Conservation (phyloP, 2,329 filamentous ascomycete genomes). For the Calonectria pseudoturangicola region DNA sequence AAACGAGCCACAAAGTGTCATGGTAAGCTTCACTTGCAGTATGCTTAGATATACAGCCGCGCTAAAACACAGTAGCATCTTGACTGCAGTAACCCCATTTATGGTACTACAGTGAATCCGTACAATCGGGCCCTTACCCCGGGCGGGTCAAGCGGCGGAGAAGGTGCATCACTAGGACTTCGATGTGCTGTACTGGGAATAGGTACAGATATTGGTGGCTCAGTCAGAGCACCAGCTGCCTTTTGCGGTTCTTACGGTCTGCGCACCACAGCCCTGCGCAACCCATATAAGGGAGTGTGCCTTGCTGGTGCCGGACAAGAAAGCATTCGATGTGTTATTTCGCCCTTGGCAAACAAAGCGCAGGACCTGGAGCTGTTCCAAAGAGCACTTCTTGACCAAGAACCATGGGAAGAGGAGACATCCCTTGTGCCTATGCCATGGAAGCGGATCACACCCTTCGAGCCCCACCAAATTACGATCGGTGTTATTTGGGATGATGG, state of each 20-base stretch:
- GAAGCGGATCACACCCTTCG: slow-evolving; percentile 52
- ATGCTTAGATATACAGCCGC: not conserved
- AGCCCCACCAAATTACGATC: slow-evolving; percentile 16
- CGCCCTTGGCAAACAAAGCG: slow-evolving; percentile 10
- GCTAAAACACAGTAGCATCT: slow-evolving; percentile 45
- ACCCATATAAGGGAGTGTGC: slow-evolving; percentile 49
- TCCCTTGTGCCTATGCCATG: slow-evolving; percentile 63
- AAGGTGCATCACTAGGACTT: slow-evolving; percentile 64
- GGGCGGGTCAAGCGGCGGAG: slow-evolving; percentile 66
- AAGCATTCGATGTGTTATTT: slow-evolving; percentile 54
- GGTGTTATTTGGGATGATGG: slow-evolving; percentile 23
- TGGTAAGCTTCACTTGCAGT: not conserved
- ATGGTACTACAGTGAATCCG: slow-evolving; percentile 63
- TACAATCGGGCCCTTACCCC: slow-evolving; percentile 61
- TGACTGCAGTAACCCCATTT: slow-evolving; percentile 62
- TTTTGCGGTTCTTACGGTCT: slow-evolving; percentile 67
- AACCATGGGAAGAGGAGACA: slow-evolving; percentile 65
- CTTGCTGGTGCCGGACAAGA: slow-evolving; percentile 54
- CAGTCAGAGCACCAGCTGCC: slow-evolving; percentile 65
- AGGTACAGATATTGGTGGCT: slow-evolving; percentile 68
- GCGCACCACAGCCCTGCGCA: slow-evolving; percentile 60
- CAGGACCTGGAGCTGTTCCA: slow-evolving; percentile 62
- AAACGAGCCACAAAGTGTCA: slow-evolving; percentile 25
- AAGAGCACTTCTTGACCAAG: slow-evolving; percentile 59
- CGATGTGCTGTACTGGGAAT: slow-evolving; percentile 64